phyloP scores from a whole-genome alignment of 768 basidiomycete genomes.

The Suillus plorans region DNA sequence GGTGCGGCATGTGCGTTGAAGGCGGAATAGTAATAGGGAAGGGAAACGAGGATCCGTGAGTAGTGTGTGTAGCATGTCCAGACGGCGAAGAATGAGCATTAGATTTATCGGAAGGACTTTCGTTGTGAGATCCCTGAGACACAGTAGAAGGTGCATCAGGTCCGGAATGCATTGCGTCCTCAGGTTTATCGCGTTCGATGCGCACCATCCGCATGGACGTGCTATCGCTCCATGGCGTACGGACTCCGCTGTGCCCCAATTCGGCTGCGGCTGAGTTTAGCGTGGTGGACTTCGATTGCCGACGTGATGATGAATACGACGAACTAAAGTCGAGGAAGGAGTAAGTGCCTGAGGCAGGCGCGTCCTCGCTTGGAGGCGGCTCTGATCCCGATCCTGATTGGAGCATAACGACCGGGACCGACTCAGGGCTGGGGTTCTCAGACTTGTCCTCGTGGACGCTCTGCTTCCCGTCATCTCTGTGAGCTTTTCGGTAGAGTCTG shows the following conservation, averaged over 20 bases:
- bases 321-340: conserved; percentile 33
- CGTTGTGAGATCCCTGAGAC: conserved; percentile 25
- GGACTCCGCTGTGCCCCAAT: conserved; percentile 17
- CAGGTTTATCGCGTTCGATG: conserved; percentile 19
- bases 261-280: conserved; percentile 29
- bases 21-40: conserved; percentile 47
- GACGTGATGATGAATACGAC: conserved; percentile 24
- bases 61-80: conserved; percentile 22
- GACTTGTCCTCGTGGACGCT: conserved; percentile 16
- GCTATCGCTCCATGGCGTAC: conserved; percentile 16
- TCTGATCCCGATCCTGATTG: conserved; percentile 13
- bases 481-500: conserved; percentile 30
- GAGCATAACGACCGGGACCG: conserved; percentile 32
- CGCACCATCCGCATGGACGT: conserved; percentile 18
- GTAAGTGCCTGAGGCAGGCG: conserved; percentile 31
- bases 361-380: conserved; percentile 19
- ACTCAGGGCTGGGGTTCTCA: conserved; percentile 26
- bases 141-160: conserved; percentile 34
- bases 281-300: conserved; percentile 26
- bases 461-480: conserved; percentile 28
- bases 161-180: conserved; percentile 16
- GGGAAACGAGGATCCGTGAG: conserved; percentile 36
- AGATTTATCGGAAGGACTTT: conserved; percentile 24
- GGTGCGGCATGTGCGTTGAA: conserved; percentile 34
- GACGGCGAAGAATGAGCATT: conserved; percentile 18